A percentile compares a stretch with the other conserved stretches of the same genome.
Evolutionary conservation across 495 filamentous ascomycete genomes (phyloP).

Genomic region (Aspergillus carlsbadensis): DNA sequence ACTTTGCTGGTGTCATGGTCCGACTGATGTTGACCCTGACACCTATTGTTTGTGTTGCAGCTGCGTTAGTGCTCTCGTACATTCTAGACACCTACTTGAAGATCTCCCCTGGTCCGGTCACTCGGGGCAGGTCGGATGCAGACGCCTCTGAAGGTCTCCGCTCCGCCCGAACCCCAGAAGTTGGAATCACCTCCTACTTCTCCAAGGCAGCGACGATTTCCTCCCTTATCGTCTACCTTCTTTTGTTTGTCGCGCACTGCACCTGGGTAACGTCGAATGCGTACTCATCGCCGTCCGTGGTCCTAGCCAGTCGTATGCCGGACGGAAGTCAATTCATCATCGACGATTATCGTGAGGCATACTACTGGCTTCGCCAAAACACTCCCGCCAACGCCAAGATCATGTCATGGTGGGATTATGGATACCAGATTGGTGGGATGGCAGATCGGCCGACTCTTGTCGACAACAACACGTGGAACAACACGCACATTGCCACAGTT

Average conservation of each 20-base stretch:
- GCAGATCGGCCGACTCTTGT: slow-evolving; percentile 96
- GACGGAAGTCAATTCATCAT: slow-evolving; percentile 98
- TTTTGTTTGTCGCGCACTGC: slow-evolving; percentile 95
- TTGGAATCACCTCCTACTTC: slow-evolving; percentile 79
- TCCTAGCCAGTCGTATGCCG: slow-evolving; percentile 85
- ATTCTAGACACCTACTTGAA: slow-evolving; percentile 85
- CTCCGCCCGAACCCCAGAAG: slow-evolving; percentile 66
- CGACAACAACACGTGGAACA: slow-evolving; percentile 99
- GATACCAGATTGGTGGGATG: slow-evolving; percentile 99
- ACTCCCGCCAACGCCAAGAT: slow-evolving; percentile 93
- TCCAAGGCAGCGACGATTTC: slow-evolving; percentile 76
- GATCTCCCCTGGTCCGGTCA: slow-evolving; percentile 45
- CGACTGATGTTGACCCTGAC: slow-evolving; percentile 97
- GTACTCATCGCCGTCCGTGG: slow-evolving; percentile 97
- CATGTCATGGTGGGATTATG: slow-evolving; percentile 99
- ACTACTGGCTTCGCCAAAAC: slow-evolving; percentile 99
- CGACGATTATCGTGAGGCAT: slow-evolving; percentile 98
- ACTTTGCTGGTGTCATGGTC: slow-evolving; percentile 99
- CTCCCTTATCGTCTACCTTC: slow-evolving; percentile 72
- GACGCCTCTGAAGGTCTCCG: slow-evolving; percentile 61
- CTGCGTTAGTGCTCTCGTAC: slow-evolving; percentile 84
- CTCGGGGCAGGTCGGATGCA: slow-evolving; percentile 43
- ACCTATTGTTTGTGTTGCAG: slow-evolving; percentile 92
- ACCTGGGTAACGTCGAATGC: slow-evolving; percentile 99
- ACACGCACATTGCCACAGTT: slow-evolving; percentile 98